Percentiles rank a stretch among this genome's conserved stretches.
Conservation (phyloP, 495 filamentous ascomycete genomes). For the Hyaloscypha hepaticicola region DNA sequence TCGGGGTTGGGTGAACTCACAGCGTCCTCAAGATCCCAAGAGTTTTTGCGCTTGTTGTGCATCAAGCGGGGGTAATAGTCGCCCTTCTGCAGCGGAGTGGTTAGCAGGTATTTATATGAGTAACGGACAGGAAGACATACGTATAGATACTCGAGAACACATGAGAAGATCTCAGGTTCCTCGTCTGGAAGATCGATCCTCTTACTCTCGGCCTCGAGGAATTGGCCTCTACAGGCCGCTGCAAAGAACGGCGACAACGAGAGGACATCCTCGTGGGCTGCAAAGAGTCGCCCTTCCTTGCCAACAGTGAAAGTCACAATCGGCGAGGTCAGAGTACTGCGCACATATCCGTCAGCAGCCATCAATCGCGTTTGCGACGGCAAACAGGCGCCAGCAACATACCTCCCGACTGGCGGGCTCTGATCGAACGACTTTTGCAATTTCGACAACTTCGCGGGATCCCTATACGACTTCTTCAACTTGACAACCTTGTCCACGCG, state of each 20-base stretch:
- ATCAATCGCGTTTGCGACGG: constrained; percentile 16
- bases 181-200: constrained; percentile 80
- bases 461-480: constrained; percentile 62
- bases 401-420: constrained; percentile 27
- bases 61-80: constrained; percentile 82
- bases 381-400: constrained; percentile 16
- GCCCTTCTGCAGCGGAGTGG: constrained; percentile 51
- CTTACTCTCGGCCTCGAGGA: constrained; percentile 62
- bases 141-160: constrained; percentile 88
- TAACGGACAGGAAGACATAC: constrained; percentile 12
- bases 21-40: constrained; percentile 69
- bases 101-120: not conserved
- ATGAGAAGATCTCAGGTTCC: constrained; percentile 86
- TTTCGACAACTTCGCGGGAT: constrained; percentile 59
- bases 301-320: constrained; percentile 82
- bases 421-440: constrained; percentile 48
- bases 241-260: constrained; percentile 75
- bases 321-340: constrained; percentile 61
- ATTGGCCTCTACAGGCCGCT: constrained; percentile 56
- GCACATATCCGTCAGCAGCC: constrained; percentile 5
- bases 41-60: constrained; percentile 64
- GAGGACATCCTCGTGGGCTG: constrained; percentile 85
- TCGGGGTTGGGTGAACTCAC: constrained; percentile 38
- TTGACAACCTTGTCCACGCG: constrained; percentile 66
- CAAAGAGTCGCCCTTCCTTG: constrained; percentile 77